Evolutionary conservation across 2,329 filamentous ascomycete genomes (phyloP).

Genomic region (Rosellinia necatrix): DNA sequence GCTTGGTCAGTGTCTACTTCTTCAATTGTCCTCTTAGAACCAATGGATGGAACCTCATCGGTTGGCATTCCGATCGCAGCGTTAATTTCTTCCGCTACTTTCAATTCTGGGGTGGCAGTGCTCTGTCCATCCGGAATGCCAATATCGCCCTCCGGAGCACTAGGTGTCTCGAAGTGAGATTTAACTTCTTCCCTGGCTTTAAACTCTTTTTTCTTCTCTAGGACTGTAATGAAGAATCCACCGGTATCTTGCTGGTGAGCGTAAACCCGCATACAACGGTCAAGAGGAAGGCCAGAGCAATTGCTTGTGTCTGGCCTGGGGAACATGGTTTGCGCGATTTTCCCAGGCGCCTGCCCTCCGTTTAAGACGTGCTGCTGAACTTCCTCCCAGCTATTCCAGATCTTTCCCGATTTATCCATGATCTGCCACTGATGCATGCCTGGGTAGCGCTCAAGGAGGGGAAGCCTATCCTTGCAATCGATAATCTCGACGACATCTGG

Average conservation of each 20-base stretch:
- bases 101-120: slow-evolving; percentile 34
- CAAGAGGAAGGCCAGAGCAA: slow-evolving; percentile 72
- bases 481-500: slow-evolving; percentile 79
- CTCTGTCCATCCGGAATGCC: slow-evolving; percentile 27
- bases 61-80: slow-evolving; percentile 40
- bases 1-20: slow-evolving; percentile 44
- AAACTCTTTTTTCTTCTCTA: slow-evolving; percentile 90
- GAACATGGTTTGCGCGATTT: slow-evolving; percentile 84
- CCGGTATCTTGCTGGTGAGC: slow-evolving; percentile 95
- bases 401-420: slow-evolving; percentile 81
- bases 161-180: slow-evolving; percentile 45
- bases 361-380: slow-evolving; percentile 71
- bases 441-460: slow-evolving; percentile 73
- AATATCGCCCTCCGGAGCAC: slow-evolving; percentile 22
- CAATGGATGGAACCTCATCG: slow-evolving; percentile 39
- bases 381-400: slow-evolving; percentile 83
- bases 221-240: slow-evolving; percentile 94
- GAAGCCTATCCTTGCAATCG: slow-evolving; percentile 79
- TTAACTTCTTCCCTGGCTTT: slow-evolving; percentile 73
- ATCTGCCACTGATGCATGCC: slow-evolving; percentile 86
- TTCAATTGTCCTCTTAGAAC: slow-evolving; percentile 43
- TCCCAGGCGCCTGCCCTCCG: slow-evolving; percentile 66
- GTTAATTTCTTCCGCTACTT: slow-evolving; percentile 45
- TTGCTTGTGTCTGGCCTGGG: slow-evolving; percentile 59
- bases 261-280: slow-evolving; percentile 92